Percentiles rank a stretch among this genome's conserved stretches.
phyloP scores from a whole-genome alignment of 1,284 basidiomycete genomes.

The Blastosporella zonata region DNA sequence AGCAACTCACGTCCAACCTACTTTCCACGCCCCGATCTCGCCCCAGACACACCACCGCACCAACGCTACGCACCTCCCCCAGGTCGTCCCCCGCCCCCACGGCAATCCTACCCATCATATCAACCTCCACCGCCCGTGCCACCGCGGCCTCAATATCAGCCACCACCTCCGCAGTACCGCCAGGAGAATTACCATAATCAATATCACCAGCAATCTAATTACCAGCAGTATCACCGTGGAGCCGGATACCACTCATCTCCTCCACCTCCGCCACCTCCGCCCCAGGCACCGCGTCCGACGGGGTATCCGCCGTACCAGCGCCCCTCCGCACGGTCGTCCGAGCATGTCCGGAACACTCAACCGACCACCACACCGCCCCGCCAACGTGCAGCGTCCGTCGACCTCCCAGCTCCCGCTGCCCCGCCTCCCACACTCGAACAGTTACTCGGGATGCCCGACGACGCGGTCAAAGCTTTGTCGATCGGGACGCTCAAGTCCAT shows the following conservation, averaged over 20 bases:
- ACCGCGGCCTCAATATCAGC: constrained; percentile 23
- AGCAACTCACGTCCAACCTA: constrained; percentile 22
- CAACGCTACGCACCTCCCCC: constrained; percentile 21
- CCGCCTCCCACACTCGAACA: constrained; percentile 47
- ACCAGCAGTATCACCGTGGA: constrained; percentile 11
- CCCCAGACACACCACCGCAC: constrained; percentile 31
- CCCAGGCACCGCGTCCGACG: constrained; percentile 23
- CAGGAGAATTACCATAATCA: constrained; percentile 12
- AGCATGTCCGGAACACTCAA: constrained; percentile 19
- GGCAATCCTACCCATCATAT: constrained; percentile 21
- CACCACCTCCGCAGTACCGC: constrained; percentile 24
- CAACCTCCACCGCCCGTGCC: constrained; percentile 22
- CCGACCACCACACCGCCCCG: constrained; percentile 27
- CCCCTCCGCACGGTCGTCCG: constrained; percentile 21
- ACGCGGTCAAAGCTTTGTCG: constrained; percentile 55
- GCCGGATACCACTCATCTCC: constrained; percentile 8
- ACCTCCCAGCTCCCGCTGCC: constrained; percentile 24
- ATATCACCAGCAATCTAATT: constrained; percentile 19
- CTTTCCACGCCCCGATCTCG: constrained; percentile 43
- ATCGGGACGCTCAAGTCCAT: constrained; percentile 71
- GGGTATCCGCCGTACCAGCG: constrained; percentile 20
- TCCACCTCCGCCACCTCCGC: constrained; percentile 17
- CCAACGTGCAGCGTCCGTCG: constrained; percentile 33
- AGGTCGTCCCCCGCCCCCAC: constrained; percentile 24
- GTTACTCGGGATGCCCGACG: constrained; percentile 58